Base-by-base conservation (phyloP, 2,329 filamentous ascomycete genomes). In the Ophiostoma triangulosporum region DNA sequence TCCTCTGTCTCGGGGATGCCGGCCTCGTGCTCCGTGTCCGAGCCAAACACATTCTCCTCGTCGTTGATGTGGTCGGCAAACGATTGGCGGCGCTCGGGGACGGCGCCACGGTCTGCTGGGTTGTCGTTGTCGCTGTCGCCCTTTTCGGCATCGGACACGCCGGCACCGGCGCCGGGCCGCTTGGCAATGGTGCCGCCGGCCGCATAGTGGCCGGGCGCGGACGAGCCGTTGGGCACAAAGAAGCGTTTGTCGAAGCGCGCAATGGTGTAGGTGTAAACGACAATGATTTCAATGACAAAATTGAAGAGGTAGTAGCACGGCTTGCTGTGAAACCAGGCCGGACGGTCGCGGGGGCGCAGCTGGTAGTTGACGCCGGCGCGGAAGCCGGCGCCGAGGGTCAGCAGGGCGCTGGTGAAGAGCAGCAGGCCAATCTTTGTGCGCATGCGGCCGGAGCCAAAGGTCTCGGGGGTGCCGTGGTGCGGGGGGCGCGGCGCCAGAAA, bases 291-390 rank as follows among this genome's bases (percentile, higher is more conserved):
- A 35, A 90, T 72, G 15, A 70, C 71, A 63, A 86, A 94, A 68
- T 87, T 86, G 70, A 93, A 86, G 63, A 81, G 69, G 69, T 93
- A 95, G 70, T 88, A 95, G 61, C 77, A 80, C 1, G 81, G 77
- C 64, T 83, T 86, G 62, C 71, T 71, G 61, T 88, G 77, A 64
- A 83, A 91, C 76, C 82, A 86, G 5, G 81, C 82, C 2, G 85
- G 80, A 54, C 78, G 40, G 11, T 45, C 69, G 54, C 62, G 60
- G 3, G 72, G 78, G 27, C 73, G 75, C 0, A 71, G 63, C 53
- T 71, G 70, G 66, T 75, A 88, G 27, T 64, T 69, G 1, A 76
- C 77, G 15, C 75, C 84, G 29, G 78, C 72, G 33, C 87, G 77
- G 69, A 88, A 90, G 15, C 71, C 70, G 2, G 87, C 85, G 27